Percentiles rank a stretch among this genome's conserved stretches.
Conservation (phyloP, 139 green algal genomes). For the Eudorina sp. region DNA sequence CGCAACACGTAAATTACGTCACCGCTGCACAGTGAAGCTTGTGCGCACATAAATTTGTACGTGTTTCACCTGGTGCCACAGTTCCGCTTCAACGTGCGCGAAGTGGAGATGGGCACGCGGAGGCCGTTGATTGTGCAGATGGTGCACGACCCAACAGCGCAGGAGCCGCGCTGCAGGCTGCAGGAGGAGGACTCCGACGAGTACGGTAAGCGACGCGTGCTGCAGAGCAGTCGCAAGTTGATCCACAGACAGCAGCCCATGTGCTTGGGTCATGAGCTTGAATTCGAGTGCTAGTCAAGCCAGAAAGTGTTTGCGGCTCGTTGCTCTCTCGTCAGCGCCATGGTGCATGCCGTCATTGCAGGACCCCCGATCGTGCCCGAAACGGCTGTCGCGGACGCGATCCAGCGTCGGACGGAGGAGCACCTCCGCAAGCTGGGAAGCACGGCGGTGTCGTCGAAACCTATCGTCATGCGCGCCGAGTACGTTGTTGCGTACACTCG, state of each 20-base stretch:
- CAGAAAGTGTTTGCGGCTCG: neutral
- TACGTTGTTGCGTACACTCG: constrained; percentile 43
- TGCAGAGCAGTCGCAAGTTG: neutral
- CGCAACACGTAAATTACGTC: too few relatives aligned
- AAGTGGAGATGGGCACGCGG: constrained; percentile 94
- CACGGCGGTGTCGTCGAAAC: constrained; percentile 84
- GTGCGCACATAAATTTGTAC: too few relatives aligned
- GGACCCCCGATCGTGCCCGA: constrained; percentile 80
- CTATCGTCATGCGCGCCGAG: constrained; percentile 87
- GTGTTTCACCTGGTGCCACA: too few relatives aligned
- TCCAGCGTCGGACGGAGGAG: constrained; percentile 85
- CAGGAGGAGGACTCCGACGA: constrained; percentile 90
- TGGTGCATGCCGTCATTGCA: neutral
- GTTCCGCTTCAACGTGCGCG: constrained; percentile 93
- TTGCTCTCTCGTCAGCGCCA: neutral
- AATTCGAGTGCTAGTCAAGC: too few relatives aligned
- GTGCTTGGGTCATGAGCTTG: too few relatives aligned
- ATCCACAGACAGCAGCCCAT: neutral
- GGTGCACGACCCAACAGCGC: constrained; percentile 83
- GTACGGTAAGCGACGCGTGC: constrained; percentile 63
- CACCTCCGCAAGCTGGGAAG: constrained; percentile 82
- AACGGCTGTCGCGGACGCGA: constrained; percentile 83
- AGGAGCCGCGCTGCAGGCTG: constrained; percentile 85
- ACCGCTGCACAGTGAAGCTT: too few relatives aligned
- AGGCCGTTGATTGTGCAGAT: constrained; percentile 89